Evolutionary conservation across 352 stramenopile genomes (phyloP).

Genomic region (Pythium aquatile): DNA sequence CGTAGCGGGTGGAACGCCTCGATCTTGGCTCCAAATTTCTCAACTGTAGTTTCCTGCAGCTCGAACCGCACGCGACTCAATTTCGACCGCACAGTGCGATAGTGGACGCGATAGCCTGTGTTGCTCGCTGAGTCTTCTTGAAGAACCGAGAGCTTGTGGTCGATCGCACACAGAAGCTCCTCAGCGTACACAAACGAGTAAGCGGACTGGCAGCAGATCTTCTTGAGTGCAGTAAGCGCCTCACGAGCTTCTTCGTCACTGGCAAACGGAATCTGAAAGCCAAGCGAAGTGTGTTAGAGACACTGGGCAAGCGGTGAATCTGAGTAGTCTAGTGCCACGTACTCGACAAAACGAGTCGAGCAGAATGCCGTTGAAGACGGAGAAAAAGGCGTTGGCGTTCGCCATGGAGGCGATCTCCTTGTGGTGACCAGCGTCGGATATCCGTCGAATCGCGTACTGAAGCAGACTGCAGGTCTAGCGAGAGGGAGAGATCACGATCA

Average conservation of each 20-base stretch:
- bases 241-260: conserved; percentile 78
- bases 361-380: conserved; percentile 81
- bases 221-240: conserved; percentile 70
- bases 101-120: conserved; percentile 38
- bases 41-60: conserved; percentile 67
- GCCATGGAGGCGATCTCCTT: conserved; percentile 87
- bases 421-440: conserved; percentile 84
- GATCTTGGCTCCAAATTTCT: conserved; percentile 65
- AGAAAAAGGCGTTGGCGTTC: conserved; percentile 83
- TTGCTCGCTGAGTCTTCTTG: conserved; percentile 35
- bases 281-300: not conserved
- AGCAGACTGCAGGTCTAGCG: conserved; percentile 73
- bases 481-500: not conserved
- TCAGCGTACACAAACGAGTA: conserved; percentile 84
- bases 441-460: conserved; percentile 84
- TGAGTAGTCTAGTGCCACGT: not conserved
- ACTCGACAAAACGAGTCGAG: conserved; percentile 76
- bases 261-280: conserved; percentile 76
- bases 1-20: conserved; percentile 75
- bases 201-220: conserved; percentile 82
- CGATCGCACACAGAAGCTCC: conserved; percentile 70
- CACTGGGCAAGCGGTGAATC: not conserved
- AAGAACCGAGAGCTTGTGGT: conserved; percentile 62
- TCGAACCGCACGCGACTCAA: conserved; percentile 70
- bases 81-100: conserved; percentile 66